Base-by-base conservation (phyloP, 2,329 filamentous ascomycete genomes). In the Diaporthe ampelina region DNA sequence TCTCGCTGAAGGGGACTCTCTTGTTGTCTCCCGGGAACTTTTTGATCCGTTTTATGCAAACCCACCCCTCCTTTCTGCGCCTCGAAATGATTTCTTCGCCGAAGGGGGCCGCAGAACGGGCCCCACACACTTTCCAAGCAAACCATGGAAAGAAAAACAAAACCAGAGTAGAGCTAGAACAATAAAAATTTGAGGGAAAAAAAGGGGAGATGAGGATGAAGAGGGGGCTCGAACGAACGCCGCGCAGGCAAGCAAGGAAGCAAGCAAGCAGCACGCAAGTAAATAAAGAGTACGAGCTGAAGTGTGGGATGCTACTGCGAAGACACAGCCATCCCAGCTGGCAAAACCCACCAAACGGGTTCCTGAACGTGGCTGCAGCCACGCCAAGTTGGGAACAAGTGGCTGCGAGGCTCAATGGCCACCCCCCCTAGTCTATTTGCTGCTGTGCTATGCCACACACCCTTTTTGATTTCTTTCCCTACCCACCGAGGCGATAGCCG, bases 351-450 rank as follows among this genome's bases (percentile, higher is more conserved):
- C 40, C 73, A 59, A 54, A 71, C 56, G 69, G 70, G 70, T 58
- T 74, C 61, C 73, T 67, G 70, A 71, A 58, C 70, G 54, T 73
- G 52, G 69, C 73, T 63, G 52, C 73, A 69, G 61, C 61, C 61
- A 43, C 29, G 70, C 70, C 48, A 70, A 70, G 63, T 56, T 54
- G 40, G 72, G 54, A 26, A 43, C 54, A 59, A 19, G 56, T 48
- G 43, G 29, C 43, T 54, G 52, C 69, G 45, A 50, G 21, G 68
- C 37, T 63, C 45, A 4, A 37, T 32, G 24, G 69, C 54, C 29
- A 32, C 10, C 32, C 40, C 37, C 54, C 56, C 69, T 59, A 32
- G 43, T 61, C 45, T 52, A 29, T 37, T 50, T 58, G 72, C 54
- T 32, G 35, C 56, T 50, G 65, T 63, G 43, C 56, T 70, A 48